Percentiles rank a stretch among this genome's conserved stretches.
Conservation (phyloP, 2,329 filamentous ascomycete genomes). For the Monosporascus sp. region DNA sequence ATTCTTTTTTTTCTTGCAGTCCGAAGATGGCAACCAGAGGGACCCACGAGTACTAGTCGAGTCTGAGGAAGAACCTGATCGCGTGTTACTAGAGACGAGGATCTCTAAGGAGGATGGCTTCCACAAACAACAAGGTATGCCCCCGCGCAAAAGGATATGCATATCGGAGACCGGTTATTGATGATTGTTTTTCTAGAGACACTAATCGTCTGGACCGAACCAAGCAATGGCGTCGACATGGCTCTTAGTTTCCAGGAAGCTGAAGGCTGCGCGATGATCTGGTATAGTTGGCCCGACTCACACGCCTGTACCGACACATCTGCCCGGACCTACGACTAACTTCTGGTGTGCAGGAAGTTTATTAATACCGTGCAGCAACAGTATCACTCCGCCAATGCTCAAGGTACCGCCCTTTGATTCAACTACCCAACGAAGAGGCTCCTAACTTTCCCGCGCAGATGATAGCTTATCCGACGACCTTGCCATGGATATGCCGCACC, state of each 20-base stretch:
- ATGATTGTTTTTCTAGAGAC: conserved; percentile 59
- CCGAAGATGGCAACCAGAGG: conserved; percentile 58
- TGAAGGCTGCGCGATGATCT: conserved; percentile 88
- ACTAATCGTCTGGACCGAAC: conserved; percentile 96
- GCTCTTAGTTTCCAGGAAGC: conserved; percentile 96
- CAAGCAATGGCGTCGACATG: conserved; percentile 82
- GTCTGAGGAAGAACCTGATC: conserved; percentile 84
- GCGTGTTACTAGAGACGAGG: conserved; percentile 79
- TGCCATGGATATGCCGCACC: conserved; percentile 64
- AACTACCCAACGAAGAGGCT: conserved; percentile 20
- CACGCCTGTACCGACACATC: background rate
- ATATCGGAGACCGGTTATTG: background rate
- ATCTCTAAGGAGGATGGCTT: conserved; percentile 94
- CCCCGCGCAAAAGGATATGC: conserved; percentile 4
- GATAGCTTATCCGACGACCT: conserved; percentile 85
- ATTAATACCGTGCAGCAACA: conserved; percentile 80
- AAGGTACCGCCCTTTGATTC: conserved; percentile 44
- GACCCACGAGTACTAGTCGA: conserved; percentile 86
- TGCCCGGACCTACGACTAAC: conserved; percentile 19
- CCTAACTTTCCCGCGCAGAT: conserved; percentile 45
- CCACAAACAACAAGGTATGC: conserved; percentile 90
- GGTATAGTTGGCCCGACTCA: conserved; percentile 48
- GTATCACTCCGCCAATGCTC: conserved; percentile 54
- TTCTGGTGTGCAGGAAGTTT: conserved; percentile 64
- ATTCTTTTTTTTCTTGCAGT: conserved; percentile 32